Base-by-base conservation (phyloP, 108 stramenopile genomes). In the Cylindrotheca closterium region DNA sequence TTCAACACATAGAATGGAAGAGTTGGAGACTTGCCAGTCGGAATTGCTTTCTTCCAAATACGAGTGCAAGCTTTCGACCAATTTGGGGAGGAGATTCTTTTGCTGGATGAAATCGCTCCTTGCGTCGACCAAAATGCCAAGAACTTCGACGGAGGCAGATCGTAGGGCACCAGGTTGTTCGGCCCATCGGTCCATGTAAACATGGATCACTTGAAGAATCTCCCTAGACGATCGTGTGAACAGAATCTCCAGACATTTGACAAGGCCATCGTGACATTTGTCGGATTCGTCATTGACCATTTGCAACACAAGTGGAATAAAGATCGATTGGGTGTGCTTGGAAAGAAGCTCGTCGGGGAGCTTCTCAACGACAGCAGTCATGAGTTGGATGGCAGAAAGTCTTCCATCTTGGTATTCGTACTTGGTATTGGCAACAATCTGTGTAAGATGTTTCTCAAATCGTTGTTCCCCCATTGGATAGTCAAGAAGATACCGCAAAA, bases 331-430 rank as follows among this genome's bases (percentile, higher is more conserved):
- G 4, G 75, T 65, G 37, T 93, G 63, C 21, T 63, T 73, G 49
- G 92, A 82, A 34, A 97, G 34, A 23, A 92, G 61, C 4, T 77
- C 75, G 3, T 68, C 49, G 15, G 93, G 92, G 5, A 97, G 65
- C 56, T 81, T 83, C 50, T 87, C 77, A 46, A 94, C 67, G 21
- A 92, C 59, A 1, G 75, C 37, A 2, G 54, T 49, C 15, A 94
- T 56, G 18, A 91, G 62, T 24, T 71, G 63, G 48, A 95, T 74
- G 24, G 86, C 96, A 17, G 92, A 85, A 31, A 86, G 55, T 60
- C 94, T 61, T 7, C 96, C 96, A 30, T 94, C 96, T 56, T 90
- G 85, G 63, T 85, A 88, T 63, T 94, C 91, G 64, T 95, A 97
- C 30, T 86, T 86, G 17, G 91, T 72, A 70, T 97, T 97, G 2